Evolutionary conservation across 805 yeast genomes (phyloP).

Genomic region (Maudiozyma saulgeensis): DNA sequence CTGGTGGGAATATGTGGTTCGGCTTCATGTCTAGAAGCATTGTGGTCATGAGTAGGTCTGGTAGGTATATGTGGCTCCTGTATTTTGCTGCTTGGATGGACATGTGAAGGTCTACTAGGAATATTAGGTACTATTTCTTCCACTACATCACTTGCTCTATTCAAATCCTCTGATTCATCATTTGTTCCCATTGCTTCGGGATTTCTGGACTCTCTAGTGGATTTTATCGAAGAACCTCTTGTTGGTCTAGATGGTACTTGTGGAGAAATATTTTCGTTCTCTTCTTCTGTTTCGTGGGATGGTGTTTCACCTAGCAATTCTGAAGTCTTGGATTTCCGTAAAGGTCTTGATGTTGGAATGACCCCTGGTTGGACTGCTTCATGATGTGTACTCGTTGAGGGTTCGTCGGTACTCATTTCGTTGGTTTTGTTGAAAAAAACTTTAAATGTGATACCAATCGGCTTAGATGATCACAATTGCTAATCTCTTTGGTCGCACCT

Average conservation of each 20-base stretch:
- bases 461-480: no score
- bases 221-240: conserved; percentile 2
- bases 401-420: neutral
- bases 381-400: neutral
- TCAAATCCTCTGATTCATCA: neutral
- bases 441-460: no score
- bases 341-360: neutral
- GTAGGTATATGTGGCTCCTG: neutral
- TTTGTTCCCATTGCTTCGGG: neutral
- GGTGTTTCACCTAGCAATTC: neutral
- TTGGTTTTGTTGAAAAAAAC: neutral
- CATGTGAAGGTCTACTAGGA: neutral
- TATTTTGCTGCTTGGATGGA: neutral
- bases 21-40: neutral
- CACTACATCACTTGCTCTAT: no score
- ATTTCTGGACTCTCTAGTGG: neutral
- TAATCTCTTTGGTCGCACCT: no score
- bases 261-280: neutral
- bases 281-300: neutral
- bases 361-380: neutral
- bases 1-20: neutral
- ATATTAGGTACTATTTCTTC: neutral
- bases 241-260: neutral
- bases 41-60: neutral
- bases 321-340: neutral